phyloP scores from a whole-genome alignment of 176 grass and related monocot genomes.

The Lolium perenne region DNA sequence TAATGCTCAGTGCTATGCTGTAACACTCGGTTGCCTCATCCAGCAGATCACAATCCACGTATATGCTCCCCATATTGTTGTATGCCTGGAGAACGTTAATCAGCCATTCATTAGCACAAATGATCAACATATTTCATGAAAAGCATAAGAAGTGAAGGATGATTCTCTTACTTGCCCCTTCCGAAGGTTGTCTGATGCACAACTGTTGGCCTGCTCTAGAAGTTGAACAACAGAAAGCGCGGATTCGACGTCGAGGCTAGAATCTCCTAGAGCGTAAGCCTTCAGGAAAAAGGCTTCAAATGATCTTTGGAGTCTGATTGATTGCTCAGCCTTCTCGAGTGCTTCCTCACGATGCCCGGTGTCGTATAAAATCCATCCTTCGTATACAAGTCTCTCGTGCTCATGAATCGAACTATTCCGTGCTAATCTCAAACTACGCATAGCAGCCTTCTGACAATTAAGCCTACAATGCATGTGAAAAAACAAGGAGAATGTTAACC shows the following conservation, averaged over 20 bases:
- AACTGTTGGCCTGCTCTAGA: slow-evolving; percentile 82
- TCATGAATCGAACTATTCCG: slow-evolving; percentile 70
- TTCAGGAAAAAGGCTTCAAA: slow-evolving; percentile 97
- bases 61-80: slow-evolving; percentile 98
- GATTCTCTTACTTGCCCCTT: slow-evolving; percentile 86
- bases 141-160: background rate
- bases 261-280: slow-evolving; percentile 89
- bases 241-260: slow-evolving; percentile 65
- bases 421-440: slow-evolving; percentile 76
- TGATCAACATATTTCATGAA: background rate
- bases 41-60: slow-evolving; percentile 89
- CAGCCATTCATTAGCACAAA: background rate
- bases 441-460: slow-evolving; percentile 90
- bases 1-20: slow-evolving; percentile 79
- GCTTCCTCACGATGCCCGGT: slow-evolving; percentile 89
- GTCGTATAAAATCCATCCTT: slow-evolving; percentile 97
- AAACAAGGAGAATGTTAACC: background rate
- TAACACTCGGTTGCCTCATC: slow-evolving; percentile 88
- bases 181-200: slow-evolving; percentile 93
- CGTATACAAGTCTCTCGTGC: slow-evolving; percentile 90
- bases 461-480: slow-evolving; percentile 52
- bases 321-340: slow-evolving; percentile 82
- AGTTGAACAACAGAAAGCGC: slow-evolving; percentile 80
- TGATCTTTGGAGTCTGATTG: slow-evolving; percentile 74
- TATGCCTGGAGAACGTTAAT: slow-evolving; percentile 64